phyloP scores from a whole-genome alignment of 2,329 filamentous ascomycete genomes.

The Colletotrichum cereale region DNA sequence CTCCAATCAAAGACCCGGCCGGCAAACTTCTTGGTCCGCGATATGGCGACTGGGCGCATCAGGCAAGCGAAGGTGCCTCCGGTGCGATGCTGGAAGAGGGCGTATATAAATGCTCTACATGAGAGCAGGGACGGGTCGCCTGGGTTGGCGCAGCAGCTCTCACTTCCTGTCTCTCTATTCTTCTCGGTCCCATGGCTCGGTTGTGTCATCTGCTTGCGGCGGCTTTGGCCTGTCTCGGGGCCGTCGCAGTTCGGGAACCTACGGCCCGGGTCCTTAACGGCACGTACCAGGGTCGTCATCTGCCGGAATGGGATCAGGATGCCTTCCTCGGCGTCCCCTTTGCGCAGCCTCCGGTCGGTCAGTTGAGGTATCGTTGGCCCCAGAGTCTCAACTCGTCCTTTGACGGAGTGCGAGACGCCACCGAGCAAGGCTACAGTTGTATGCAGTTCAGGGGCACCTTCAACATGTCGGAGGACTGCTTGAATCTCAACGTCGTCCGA shows the following conservation, averaged over 20 bases:
- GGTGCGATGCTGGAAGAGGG: constrained; percentile 4
- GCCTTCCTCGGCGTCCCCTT: constrained; percentile 53
- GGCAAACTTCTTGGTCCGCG: constrained; percentile 4
- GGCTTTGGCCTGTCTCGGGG: constrained; percentile 23
- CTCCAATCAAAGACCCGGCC: constrained; percentile 28
- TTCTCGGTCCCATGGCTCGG: constrained; percentile 11
- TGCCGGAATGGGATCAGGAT: constrained; percentile 53
- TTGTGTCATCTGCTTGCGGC: constrained; percentile 17
- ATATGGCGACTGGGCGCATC: background rate
- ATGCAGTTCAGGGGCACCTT: constrained; percentile 59
- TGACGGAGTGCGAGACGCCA: constrained; percentile 54
- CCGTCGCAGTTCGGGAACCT: constrained; percentile 23
- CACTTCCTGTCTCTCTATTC: background rate
- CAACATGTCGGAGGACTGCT: constrained; percentile 62
- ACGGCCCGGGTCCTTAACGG: constrained; percentile 47
- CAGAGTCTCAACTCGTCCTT: constrained; percentile 55
- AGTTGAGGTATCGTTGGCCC: constrained; percentile 53
- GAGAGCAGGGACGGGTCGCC: background rate
- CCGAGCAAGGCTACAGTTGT: constrained; percentile 58
- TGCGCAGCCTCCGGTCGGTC: constrained; percentile 53
- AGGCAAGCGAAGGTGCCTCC: background rate
- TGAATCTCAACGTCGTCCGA: constrained; percentile 57
- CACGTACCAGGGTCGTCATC: constrained; percentile 50
- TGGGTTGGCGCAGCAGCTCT: background rate
- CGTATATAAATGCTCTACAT: constrained; percentile 25